Evolutionary conservation across 306 rosid species (phyloP).

Genomic region (Oemleria cerasiformis): DNA sequence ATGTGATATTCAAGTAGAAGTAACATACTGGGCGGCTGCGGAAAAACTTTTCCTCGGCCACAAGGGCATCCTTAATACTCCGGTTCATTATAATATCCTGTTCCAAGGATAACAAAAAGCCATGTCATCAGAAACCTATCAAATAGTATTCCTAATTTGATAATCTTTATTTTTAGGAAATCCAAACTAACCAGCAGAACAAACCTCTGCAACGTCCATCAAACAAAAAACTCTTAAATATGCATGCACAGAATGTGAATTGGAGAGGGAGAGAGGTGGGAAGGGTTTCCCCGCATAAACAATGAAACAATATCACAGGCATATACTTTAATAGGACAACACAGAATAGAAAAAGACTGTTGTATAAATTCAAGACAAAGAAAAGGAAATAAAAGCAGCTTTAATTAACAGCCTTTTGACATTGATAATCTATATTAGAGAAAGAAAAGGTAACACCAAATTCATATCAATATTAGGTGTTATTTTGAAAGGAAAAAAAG

Average conservation of each 20-base stretch:
- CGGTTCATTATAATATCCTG: conserved; percentile 84
- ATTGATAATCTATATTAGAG: not conserved
- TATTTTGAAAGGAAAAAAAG: not conserved
- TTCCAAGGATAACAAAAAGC: conserved; percentile 29
- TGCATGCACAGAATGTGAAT: not conserved
- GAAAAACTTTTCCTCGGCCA: conserved; percentile 87
- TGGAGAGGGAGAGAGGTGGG: not conserved
- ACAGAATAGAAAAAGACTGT: not conserved
- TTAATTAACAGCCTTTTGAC: not conserved
- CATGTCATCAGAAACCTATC: conserved; percentile 20
- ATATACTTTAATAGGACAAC: not conserved
- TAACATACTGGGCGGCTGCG: conserved; percentile 90
- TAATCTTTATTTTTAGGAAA: not conserved
- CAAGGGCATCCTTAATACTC: conserved; percentile 92
- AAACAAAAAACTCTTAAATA: not conserved
- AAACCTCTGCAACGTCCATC: not conserved
- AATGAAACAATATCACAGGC: not conserved
- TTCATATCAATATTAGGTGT: not conserved
- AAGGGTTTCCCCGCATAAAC: too few relatives aligned
- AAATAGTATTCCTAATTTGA: not conserved
- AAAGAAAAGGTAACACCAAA: not conserved
- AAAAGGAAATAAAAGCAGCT: not conserved
- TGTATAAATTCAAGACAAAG: not conserved
- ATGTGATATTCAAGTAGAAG: conserved; percentile 8
- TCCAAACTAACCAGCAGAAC: not conserved